Evolutionary conservation across 176 grass and related monocot genomes (phyloP).

Genomic region (Triticum monococcum): DNA sequence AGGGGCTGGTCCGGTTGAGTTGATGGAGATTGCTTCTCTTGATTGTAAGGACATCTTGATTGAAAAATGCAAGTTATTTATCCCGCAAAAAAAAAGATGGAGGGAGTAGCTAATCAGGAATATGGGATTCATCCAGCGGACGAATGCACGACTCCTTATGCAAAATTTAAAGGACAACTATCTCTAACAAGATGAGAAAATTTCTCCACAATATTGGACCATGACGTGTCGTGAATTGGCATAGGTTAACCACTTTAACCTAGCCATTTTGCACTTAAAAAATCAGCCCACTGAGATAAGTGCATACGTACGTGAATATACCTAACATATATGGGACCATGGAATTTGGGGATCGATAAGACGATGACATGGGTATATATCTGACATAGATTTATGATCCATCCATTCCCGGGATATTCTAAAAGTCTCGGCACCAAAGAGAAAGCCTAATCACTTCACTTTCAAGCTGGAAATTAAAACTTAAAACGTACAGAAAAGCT

Average conservation of each 20-base stretch:
- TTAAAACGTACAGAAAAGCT: neutral
- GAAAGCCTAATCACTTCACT: neutral
- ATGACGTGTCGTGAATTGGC: neutral
- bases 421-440: neutral
- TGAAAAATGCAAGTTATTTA: no score
- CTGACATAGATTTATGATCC: neutral
- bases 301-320: neutral
- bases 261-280: neutral
- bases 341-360: neutral
- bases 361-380: neutral
- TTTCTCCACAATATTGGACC: neutral
- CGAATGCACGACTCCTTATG: no score
- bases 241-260: neutral
- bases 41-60: no score
- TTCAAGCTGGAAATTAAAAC: neutral
- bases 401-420: neutral
- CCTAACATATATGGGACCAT: neutral
- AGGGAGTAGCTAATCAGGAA: no score
- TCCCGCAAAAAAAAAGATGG: no score
- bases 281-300: neutral
- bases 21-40: no score
- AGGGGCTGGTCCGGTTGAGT: no score
- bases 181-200: neutral
- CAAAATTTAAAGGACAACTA: neutral
- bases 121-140: no score